A percentile compares a stretch with the other conserved stretches of the same genome.
Evolutionary conservation across 2,329 filamentous ascomycete genomes (phyloP).

Genomic region (Colletotrichum viniferum): DNA sequence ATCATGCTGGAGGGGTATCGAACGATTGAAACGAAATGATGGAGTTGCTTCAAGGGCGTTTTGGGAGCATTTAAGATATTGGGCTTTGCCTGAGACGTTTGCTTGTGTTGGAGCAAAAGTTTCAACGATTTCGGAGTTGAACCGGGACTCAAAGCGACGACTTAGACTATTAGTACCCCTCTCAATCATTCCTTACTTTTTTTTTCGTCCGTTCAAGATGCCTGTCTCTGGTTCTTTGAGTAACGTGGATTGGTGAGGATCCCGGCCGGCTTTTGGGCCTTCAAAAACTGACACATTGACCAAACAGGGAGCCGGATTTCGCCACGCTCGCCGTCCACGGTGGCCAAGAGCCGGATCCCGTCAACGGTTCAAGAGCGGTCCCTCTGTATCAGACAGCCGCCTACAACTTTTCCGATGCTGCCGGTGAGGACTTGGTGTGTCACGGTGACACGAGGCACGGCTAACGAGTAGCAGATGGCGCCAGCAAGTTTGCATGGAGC

Average conservation of each 20-base stretch:
- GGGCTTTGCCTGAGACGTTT: conserved; percentile 2
- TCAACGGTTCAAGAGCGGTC: conserved; percentile 86
- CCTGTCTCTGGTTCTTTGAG: conserved; percentile 34
- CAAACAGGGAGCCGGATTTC: conserved; percentile 16
- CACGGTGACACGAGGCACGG: not conserved
- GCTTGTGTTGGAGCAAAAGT: not conserved
- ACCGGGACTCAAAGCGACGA: not conserved
- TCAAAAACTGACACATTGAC: not conserved
- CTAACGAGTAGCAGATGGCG: conserved; percentile 32
- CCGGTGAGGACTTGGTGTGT: not conserved
- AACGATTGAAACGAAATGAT: conserved; percentile 9
- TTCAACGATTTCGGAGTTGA: conserved; percentile 1
- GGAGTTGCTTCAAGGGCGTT: conserved; percentile 3
- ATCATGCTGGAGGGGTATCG: not conserved
- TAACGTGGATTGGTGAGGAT: conserved; percentile 33
- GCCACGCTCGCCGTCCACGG: conserved; percentile 24
- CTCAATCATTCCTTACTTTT: not conserved
- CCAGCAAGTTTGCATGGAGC: conserved; percentile 36
- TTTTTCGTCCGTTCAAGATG: conserved; percentile 25
- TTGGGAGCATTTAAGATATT: conserved; percentile 10
- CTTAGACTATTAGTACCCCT: conserved; percentile 10
- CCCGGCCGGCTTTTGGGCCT: conserved; percentile 13
- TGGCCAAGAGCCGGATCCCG: conserved; percentile 75
- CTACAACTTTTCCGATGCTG: conserved; percentile 24
- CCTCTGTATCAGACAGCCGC: conserved; percentile 91